Conservation (phyloP, 176 grass and related monocot genomes). For the Ensete glaucum region DNA sequence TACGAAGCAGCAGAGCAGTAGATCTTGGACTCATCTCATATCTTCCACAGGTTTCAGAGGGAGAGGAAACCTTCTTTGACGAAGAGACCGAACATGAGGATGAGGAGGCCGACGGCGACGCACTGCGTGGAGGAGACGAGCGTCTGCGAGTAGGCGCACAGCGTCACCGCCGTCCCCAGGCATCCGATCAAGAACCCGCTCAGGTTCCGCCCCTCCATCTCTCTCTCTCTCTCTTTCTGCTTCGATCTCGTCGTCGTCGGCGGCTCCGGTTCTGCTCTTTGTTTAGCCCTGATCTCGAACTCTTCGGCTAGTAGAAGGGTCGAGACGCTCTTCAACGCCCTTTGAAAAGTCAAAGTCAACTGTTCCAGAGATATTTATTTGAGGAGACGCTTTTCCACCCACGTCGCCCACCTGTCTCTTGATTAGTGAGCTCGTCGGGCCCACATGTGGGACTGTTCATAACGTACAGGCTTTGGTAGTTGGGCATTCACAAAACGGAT, state of each 20-base stretch:
- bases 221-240: conserved; percentile 12
- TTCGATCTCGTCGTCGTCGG: too few relatives aligned
- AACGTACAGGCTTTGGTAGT: too few relatives aligned
- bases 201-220: conserved; percentile 42
- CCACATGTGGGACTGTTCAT: too few relatives aligned
- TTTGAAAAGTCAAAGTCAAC: not conserved
- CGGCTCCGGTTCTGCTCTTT: not conserved
- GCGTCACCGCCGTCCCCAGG: conserved; percentile 62
- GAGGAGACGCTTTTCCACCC: too few relatives aligned
- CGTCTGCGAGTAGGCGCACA: conserved; percentile 74
- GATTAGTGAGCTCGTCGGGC: too few relatives aligned
- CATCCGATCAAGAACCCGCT: conserved; percentile 83
- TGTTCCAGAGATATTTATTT: not conserved
- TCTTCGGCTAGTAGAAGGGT: not conserved
- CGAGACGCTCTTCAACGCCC: not conserved
- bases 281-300: too few relatives aligned
- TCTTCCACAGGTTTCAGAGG: conserved; percentile 26
- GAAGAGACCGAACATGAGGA: conserved; percentile 66
- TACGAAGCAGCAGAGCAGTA: not conserved
- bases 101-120: conserved; percentile 49
- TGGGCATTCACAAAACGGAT: too few relatives aligned
- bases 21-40: not conserved
- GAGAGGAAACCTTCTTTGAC: conserved; percentile 95
- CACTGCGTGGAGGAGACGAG: conserved; percentile 70
- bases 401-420: too few relatives aligned